Conservation (phyloP, 805 yeast genomes). For the Suhomyces faveliae region DNA sequence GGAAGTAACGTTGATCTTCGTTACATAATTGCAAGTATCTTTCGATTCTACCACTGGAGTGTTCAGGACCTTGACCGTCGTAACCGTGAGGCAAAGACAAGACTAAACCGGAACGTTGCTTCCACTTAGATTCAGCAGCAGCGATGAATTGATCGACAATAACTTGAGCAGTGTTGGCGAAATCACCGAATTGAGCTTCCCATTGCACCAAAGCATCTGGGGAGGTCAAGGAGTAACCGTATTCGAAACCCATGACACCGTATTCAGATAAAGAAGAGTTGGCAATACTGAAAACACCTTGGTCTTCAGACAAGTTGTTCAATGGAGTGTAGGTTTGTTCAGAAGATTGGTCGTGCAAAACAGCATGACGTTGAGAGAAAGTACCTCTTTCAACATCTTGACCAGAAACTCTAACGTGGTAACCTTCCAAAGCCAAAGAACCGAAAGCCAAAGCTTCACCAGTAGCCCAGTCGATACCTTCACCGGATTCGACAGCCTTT, state of each 20-base stretch:
- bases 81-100: slow-evolving; percentile 98
- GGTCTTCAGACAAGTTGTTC: slow-evolving; percentile 72
- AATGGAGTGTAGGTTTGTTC: slow-evolving; percentile 85
- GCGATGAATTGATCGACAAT: slow-evolving; percentile 95
- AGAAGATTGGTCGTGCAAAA: slow-evolving; percentile 89
- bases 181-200: slow-evolving; percentile 99
- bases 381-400: slow-evolving; percentile 99
- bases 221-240: slow-evolving; percentile 95
- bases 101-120: slow-evolving; percentile 95
- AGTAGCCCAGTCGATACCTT: slow-evolving; percentile 98
- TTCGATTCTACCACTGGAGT: slow-evolving; percentile 96
- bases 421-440: slow-evolving; percentile 86
- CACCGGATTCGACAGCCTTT: slow-evolving; percentile 84
- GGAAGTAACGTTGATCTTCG: slow-evolving; percentile 95
- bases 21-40: slow-evolving; percentile 93
- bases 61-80: slow-evolving; percentile 99
- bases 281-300: slow-evolving; percentile 82
- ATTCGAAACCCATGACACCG: slow-evolving; percentile 99
- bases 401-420: slow-evolving; percentile 95
- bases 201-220: slow-evolving; percentile 97
- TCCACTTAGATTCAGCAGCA: slow-evolving; percentile 98
- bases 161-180: slow-evolving; percentile 99
- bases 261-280: slow-evolving; percentile 97
- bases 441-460: slow-evolving; percentile 99
- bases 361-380: slow-evolving; percentile 98